Percentiles rank a stretch among this genome's conserved stretches.
Conservation (phyloP, 352 stramenopile genomes). For the Phytophthora ohioensis region DNA sequence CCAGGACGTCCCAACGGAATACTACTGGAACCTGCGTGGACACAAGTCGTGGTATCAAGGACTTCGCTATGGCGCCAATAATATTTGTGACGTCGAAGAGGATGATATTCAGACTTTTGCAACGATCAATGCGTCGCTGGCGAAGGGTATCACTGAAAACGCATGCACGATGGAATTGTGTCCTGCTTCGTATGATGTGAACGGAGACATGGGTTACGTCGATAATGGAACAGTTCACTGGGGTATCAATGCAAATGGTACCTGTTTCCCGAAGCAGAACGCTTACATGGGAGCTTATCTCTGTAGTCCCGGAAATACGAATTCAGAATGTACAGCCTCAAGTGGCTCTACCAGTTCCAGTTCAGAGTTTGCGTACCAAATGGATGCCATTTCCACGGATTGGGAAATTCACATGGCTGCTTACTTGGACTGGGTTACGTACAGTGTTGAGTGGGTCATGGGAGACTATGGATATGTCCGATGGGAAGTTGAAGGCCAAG, state of each 20-base stretch:
- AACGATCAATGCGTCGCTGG: slow-evolving; percentile 42
- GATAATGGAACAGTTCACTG: slow-evolving; percentile 48
- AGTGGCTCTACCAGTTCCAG: slow-evolving; percentile 22
- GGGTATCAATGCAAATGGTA: slow-evolving; percentile 67
- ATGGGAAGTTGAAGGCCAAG: slow-evolving; percentile 80
- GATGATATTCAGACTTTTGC: slow-evolving; percentile 44
- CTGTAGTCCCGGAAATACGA: slow-evolving; percentile 57
- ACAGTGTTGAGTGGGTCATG: slow-evolving; percentile 76
- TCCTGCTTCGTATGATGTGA: slow-evolving; percentile 56
- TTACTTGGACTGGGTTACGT: slow-evolving; percentile 81
- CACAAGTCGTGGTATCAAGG: slow-evolving; percentile 78
- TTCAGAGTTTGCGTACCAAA: slow-evolving; percentile 76
- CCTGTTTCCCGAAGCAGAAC: slow-evolving; percentile 65
- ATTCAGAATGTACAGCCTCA: slow-evolving; percentile 35
- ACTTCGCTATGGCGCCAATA: slow-evolving; percentile 65
- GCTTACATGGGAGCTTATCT: slow-evolving; percentile 62
- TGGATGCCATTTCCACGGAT: slow-evolving; percentile 94
- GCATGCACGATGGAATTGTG: slow-evolving; percentile 46
- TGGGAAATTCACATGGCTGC: slow-evolving; percentile 81
- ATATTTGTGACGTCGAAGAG: slow-evolving; percentile 44
- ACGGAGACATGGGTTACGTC: slow-evolving; percentile 54
- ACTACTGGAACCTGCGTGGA: slow-evolving; percentile 46
- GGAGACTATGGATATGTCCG: slow-evolving; percentile 58
- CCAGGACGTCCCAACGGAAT: slow-evolving; percentile 44
- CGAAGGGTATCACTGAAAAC: slow-evolving; percentile 52